Base-by-base conservation (phyloP, 192 early-diverging fungal species). In the Dimargaris xerosporica region DNA sequence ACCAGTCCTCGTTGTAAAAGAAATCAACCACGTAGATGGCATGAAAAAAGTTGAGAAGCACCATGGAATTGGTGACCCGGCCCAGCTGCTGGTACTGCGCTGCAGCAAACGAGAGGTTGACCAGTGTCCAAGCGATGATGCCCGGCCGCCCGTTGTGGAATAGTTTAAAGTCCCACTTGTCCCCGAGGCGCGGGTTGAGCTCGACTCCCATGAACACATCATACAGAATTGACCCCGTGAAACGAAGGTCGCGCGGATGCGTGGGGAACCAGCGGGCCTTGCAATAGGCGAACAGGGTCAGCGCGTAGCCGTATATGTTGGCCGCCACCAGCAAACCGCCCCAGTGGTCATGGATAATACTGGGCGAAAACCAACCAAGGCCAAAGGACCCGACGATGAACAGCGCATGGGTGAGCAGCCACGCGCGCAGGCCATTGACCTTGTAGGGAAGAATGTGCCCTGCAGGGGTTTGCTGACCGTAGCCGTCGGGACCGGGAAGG, bases 1-100 rank as follows among this genome's bases (percentile, higher is more conserved):
- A 90, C 88, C 88, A 90, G 73, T 90, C 86, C 75, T 89, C 88
- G 66, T 85, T 74, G 67, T 78, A 79, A 75, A 90, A 90, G 69
- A 88, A 90, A 71, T 90, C 88, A 44, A 88, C 44, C 34, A 90
- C 86, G 61, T 90, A 90, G 51, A 82, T 71, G 19, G 75, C 73
- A 64, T 90, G 88, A 66, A 90, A 67, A 50, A 85, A 54, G 73
- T 85, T 89, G 54, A 90, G 63, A 11, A 90, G 69, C 21, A 85
- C 70, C 88, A 90, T 90, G 30, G 85, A 87, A 76, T 90, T 90
- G 54, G 86, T 87, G 53, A 90, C 77, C 64, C 75, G 75, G 29
- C 87, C 87, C 54, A 87, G 80, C 68, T 82, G 66, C 44, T 82
- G 64, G 68, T 84, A 87, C 69, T 89, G 87, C 17, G 85, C 85